Conservation (phyloP, 1,139 yeast genomes). For the Saccharomycopsis phalli region DNA sequence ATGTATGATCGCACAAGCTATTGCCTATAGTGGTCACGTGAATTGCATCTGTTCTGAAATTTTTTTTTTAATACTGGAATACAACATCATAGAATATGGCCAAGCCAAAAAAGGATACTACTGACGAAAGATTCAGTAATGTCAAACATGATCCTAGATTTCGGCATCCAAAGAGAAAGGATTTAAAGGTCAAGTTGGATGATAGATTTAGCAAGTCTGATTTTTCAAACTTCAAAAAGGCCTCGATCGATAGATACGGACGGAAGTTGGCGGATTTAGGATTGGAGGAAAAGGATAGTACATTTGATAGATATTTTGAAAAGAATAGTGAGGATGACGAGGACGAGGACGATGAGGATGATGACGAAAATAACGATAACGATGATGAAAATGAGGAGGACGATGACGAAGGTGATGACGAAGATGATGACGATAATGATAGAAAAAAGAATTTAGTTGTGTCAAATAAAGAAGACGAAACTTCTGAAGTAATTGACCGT, state of each 20-base stretch:
- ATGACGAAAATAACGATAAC: conserved; percentile 23
- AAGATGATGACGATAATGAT: conserved; percentile 4
- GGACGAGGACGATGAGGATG: conserved; percentile 22
- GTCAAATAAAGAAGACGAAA: not conserved
- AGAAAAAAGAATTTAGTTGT: too few relatives aligned
- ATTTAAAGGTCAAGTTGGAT: conserved; percentile 72
- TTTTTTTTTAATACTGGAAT: not conserved
- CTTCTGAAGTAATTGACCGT: conserved; percentile 8
- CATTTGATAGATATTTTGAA: conserved; percentile 56
- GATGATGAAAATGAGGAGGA: conserved; percentile 24
- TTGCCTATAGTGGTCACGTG: too few relatives aligned
- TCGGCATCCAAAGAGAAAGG: conserved; percentile 61
- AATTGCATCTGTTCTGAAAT: too few relatives aligned
- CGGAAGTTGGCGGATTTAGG: conserved; percentile 44
- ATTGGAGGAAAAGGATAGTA: conserved; percentile 34
- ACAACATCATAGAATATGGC: not conserved
- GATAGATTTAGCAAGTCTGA: conserved; percentile 76
- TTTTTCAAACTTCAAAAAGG: conserved; percentile 44
- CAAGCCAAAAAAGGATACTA: conserved; percentile 1
- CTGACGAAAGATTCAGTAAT: conserved; percentile 67
- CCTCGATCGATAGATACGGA: conserved; percentile 81
- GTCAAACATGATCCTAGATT: conserved; percentile 88
- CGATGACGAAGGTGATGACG: conserved; percentile 22
- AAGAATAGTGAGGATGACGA: conserved; percentile 32
- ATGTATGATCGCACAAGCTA: too few relatives aligned